Conservation (phyloP, 768 basidiomycete species). For the Epithele typhae region DNA sequence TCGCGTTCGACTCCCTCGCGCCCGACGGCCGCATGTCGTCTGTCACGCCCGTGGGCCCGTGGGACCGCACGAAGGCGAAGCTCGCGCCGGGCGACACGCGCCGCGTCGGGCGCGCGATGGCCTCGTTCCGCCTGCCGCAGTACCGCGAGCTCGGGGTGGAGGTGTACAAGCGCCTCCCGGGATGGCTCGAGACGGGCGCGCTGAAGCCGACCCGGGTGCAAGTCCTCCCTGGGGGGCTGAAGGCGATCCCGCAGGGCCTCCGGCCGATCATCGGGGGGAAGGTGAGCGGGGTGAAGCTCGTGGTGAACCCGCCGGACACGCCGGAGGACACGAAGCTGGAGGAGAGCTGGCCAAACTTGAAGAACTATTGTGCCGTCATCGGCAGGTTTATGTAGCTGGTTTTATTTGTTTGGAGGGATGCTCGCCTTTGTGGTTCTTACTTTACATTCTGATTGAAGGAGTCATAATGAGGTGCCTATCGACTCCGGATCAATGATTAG, state of each 20-base stretch:
- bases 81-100: conserved; percentile 14
- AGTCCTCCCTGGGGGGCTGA: background rate
- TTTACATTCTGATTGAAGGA: too few relatives aligned
- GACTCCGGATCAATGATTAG: too few relatives aligned
- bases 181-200: conserved; percentile 9
- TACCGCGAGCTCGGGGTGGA: conserved; percentile 3
- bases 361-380: too few relatives aligned
- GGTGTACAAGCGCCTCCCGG: conserved; percentile 12
- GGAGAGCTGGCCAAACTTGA: too few relatives aligned
- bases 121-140: background rate
- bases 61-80: conserved; percentile 1
- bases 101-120: conserved; percentile 9
- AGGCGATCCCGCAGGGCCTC: background rate
- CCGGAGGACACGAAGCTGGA: background rate
- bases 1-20: background rate
- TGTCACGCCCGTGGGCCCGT: background rate
- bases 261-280: background rate
- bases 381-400: too few relatives aligned
- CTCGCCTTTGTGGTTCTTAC: too few relatives aligned
- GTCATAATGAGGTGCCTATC: too few relatives aligned
- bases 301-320: background rate
- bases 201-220: background rate
- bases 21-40: background rate
- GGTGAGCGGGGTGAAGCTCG: background rate
- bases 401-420: too few relatives aligned